Percentiles rank a stretch among this genome's conserved stretches.
Conservation (phyloP, 371 early-diverging fungal genomes). For the Mucor sp. region DNA sequence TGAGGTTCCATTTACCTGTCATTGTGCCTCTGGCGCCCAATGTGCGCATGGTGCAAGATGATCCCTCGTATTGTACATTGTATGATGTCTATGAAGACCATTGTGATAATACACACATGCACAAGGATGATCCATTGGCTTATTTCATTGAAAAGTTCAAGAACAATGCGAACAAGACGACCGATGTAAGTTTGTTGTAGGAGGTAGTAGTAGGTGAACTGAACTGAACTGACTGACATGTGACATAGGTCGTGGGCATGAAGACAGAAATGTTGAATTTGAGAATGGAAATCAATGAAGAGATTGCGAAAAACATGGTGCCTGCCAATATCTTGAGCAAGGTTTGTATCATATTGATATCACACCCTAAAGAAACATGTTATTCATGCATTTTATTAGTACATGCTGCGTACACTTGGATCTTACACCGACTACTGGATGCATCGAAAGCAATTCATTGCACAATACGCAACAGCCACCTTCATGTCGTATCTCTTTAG, state of each 20-base stretch:
- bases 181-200: constrained; percentile 26
- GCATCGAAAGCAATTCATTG: constrained; percentile 89
- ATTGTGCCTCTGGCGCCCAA: constrained; percentile 92
- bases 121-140: constrained; percentile 81
- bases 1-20: constrained; percentile 88
- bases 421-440: constrained; percentile 90
- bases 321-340: constrained; percentile 83
- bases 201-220: too few species aligned
- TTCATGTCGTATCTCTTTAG: constrained; percentile 91
- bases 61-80: constrained; percentile 79
- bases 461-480: constrained; percentile 86
- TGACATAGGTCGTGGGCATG: constrained; percentile 34
- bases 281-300: constrained; percentile 80
- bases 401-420: constrained; percentile 67
- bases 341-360: constrained; percentile 17
- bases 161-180: constrained; percentile 45
- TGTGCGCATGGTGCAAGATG: constrained; percentile 90
- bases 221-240: background rate
- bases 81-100: constrained; percentile 88
- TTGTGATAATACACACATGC: constrained; percentile 64
- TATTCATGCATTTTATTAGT: constrained; percentile 28
- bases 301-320: constrained; percentile 75
- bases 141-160: constrained; percentile 69
- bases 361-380: too few species aligned
- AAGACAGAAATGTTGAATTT: constrained; percentile 73